Percentiles rank a stretch among this genome's conserved stretches.
phyloP scores from a whole-genome alignment of 2,329 filamentous ascomycete species.

The Erysiphe pulchra region DNA sequence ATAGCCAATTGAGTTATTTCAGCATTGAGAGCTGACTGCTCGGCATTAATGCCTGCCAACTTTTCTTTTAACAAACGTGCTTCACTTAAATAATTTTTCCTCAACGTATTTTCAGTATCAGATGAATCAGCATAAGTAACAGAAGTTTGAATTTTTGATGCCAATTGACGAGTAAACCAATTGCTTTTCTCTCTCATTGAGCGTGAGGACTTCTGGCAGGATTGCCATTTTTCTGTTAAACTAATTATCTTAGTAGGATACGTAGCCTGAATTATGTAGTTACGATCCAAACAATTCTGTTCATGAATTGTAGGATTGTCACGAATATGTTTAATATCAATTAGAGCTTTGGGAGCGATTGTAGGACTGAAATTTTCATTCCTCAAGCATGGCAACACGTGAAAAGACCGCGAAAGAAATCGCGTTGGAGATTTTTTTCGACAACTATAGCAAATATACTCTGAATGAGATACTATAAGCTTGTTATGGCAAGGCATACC shows the following conservation, averaged over 20 bases:
- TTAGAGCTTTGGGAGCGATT: constrained; percentile 49
- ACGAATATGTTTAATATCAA: constrained; percentile 79
- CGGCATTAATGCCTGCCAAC: constrained; percentile 31
- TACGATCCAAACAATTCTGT: constrained; percentile 61
- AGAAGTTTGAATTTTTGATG: constrained; percentile 22
- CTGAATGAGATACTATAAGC: too few species aligned
- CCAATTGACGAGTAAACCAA: constrained; percentile 29
- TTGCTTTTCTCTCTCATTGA: constrained; percentile 41
- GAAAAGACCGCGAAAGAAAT: constrained; percentile 1
- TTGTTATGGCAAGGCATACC: too few species aligned
- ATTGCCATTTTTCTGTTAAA: constrained; percentile 30
- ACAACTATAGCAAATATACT: too few species aligned
- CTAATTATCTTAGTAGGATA: constrained; percentile 29
- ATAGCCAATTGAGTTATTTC: constrained; percentile 55
- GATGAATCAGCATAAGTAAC: constrained; percentile 14
- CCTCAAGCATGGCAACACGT: constrained; percentile 5
- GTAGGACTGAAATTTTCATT: constrained; percentile 35
- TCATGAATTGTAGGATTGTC: constrained; percentile 58
- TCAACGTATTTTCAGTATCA: constrained; percentile 13
- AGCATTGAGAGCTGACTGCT: constrained; percentile 29
- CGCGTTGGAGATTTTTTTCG: too few species aligned
- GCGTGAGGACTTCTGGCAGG: constrained; percentile 32
- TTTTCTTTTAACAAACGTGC: constrained; percentile 37
- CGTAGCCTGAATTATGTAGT: constrained; percentile 36
- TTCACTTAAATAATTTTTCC: constrained; percentile 31